Conservation (phyloP, 768 basidiomycete species). For the Mycena leptocephala region DNA sequence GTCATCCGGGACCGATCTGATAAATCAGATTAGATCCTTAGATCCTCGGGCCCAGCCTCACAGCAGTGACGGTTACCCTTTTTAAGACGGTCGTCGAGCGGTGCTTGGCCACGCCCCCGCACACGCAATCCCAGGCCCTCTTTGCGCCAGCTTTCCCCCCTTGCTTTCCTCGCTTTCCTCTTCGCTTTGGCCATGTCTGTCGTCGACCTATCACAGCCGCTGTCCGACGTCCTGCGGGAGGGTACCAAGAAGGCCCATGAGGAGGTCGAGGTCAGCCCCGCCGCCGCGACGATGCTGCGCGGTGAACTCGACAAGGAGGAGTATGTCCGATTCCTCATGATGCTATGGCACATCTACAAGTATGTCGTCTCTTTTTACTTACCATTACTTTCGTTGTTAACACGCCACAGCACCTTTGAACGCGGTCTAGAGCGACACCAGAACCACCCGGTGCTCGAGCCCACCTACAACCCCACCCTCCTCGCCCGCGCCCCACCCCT, state of each 20-base stretch:
- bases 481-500: constrained; percentile 75
- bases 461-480: constrained; percentile 80
- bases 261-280: constrained; percentile 69
- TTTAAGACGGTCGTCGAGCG: constrained; percentile 5
- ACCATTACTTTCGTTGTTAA: background rate
- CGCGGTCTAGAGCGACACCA: constrained; percentile 72
- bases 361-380: constrained; percentile 61
- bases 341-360: constrained; percentile 88
- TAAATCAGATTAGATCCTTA: background rate
- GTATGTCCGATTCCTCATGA: constrained; percentile 81
- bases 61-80: background rate
- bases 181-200: constrained; percentile 49
- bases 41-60: background rate
- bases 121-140: constrained; percentile 12
- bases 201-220: constrained; percentile 58
- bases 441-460: constrained; percentile 73
- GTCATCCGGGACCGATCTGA: too few species aligned
- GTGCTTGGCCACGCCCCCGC: constrained; percentile 21
- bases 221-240: constrained; percentile 65
- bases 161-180: background rate
- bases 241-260: constrained; percentile 71
- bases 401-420: constrained; percentile 66
- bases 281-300: constrained; percentile 70
- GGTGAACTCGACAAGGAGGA: constrained; percentile 75
- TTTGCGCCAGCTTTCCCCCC: background rate